phyloP scores from a whole-genome alignment of 1,284 basidiomycete genomes.

The Cystobasidium sp. region DNA sequence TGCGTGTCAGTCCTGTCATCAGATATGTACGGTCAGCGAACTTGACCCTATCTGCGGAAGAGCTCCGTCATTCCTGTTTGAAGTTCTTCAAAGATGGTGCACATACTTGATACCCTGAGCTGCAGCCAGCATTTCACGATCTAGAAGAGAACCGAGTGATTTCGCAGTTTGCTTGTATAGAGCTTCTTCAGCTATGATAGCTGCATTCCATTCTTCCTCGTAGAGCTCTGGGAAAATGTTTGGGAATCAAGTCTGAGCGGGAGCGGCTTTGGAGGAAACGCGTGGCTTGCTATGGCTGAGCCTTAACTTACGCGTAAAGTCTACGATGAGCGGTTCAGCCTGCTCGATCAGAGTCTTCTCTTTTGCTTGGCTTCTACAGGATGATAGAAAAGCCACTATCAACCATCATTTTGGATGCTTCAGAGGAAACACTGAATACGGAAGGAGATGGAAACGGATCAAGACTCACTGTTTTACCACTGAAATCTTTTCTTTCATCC shows the following conservation, averaged over 20 bases:
- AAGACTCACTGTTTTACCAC: constrained; percentile 14
- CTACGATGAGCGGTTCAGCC: constrained; percentile 27
- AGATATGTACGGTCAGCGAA: neutral
- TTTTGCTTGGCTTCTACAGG: neutral
- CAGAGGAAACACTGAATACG: no score
- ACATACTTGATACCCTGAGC: constrained; percentile 13
- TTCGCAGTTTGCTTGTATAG: constrained; percentile 16
- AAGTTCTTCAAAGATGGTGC: neutral
- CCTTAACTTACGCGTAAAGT: constrained; percentile 2
- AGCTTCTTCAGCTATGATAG: constrained; percentile 8
- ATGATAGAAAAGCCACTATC: neutral
- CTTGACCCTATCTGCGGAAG: neutral
- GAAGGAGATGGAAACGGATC: neutral
- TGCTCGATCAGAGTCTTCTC: constrained; percentile 25
- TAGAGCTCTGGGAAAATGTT: neutral
- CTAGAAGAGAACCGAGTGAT: constrained; percentile 12
- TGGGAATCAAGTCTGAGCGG: neutral
- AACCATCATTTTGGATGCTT: no score
- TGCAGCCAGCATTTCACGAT: constrained; percentile 13
- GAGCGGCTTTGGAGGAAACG: no score
- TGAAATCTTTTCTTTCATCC: constrained; percentile 10
- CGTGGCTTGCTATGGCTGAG: no score
- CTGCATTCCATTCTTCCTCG: constrained; percentile 19
- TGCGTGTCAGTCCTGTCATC: neutral
- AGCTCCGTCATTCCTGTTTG: neutral